Evolutionary conservation across 78 protist species (phyloP).

Genomic region (Dictyostelium citrinum): DNA sequence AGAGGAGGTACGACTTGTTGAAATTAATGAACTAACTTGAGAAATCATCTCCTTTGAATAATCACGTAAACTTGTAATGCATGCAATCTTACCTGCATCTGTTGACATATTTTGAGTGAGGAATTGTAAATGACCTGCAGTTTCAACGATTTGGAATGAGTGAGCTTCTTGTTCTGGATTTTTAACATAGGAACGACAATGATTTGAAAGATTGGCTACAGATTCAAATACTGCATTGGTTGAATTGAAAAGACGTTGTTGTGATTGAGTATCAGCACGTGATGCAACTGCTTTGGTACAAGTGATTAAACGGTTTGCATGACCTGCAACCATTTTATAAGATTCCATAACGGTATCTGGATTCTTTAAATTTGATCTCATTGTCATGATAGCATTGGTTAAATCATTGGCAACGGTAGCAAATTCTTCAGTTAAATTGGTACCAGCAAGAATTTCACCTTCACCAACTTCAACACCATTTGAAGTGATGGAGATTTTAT

Average conservation of each 20-base stretch:
- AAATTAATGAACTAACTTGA: conserved; percentile 14
- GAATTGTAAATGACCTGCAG: conserved; percentile 65
- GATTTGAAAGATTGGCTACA: conserved; percentile 26
- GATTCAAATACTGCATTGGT: conserved; percentile 69
- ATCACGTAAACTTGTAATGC: conserved; percentile 51
- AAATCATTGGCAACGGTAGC: conserved; percentile 45
- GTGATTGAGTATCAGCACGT: conserved; percentile 61
- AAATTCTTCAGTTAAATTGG: conserved; percentile 48
- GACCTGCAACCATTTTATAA: conserved; percentile 40
- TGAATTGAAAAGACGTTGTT: conserved; percentile 47
- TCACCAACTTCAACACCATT: conserved; percentile 22
- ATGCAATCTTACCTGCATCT: conserved; percentile 66
- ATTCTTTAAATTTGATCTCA: conserved; percentile 50
- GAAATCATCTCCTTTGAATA: conserved; percentile 55
- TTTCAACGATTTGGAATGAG: background rate
- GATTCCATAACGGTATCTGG: conserved; percentile 67
- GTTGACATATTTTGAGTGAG: conserved; percentile 71
- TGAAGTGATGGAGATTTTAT: background rate
- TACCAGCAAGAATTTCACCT: conserved; percentile 1
- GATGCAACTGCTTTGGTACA: conserved; percentile 66
- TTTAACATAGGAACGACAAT: conserved; percentile 9
- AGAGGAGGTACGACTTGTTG: conserved; percentile 15
- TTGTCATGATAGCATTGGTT: conserved; percentile 20
- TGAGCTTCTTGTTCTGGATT: conserved; percentile 5
- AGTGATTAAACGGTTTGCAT: conserved; percentile 51